Evolutionary conservation across 495 filamentous ascomycete genomes (phyloP), one percentile per base, ranked within the genome.

Genomic region (Glonium stellatum): DNA sequence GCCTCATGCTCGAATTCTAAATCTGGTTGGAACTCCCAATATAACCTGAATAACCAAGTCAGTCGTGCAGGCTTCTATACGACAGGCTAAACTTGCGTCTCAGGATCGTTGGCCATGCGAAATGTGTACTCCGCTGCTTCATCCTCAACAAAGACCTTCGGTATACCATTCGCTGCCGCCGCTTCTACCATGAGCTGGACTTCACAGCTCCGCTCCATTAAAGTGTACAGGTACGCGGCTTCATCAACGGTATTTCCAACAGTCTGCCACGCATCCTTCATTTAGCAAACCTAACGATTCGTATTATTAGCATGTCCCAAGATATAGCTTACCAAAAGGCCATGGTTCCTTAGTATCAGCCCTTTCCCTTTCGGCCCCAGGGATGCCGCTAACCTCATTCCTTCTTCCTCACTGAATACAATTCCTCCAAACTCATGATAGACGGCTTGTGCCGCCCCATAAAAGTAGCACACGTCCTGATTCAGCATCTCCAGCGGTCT

Each of bases 221-320:
- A 58, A 18, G 69, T 72, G 58, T 70, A 71, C 27, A 76, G 59
- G 46, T 67, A 76, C 8, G 68, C 68, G 11, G 73, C 73, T 57
- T 76, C 73, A 44, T 76, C 73, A 3, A 76, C 73, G n/a, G 73
- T 76, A 13, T 54, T 41, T 22, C 73, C 73, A 6, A 76, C 72
- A 13, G 73, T 74, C 58, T 67, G 18, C 8, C 39, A 44, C 39
- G 18, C 13, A 0, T 2, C 18, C 13, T 37, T 58, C 0, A 55
- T 21, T 54, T 15, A 44, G 2, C n/a, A 27, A 53, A 46, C 5
- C 19, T 2, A 21, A 13, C 39, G 18, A 37, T 15, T 1, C 4
- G 22, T 15, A 55, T 22, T 12, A 56, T 36, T 12, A 22, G 57
- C 21, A 6, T 10, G 18, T 42, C 4, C 9, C 18, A 13, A 25